Base-by-base conservation (phyloP, 345 rosid genomes). In the Gossypium stocksii region DNA sequence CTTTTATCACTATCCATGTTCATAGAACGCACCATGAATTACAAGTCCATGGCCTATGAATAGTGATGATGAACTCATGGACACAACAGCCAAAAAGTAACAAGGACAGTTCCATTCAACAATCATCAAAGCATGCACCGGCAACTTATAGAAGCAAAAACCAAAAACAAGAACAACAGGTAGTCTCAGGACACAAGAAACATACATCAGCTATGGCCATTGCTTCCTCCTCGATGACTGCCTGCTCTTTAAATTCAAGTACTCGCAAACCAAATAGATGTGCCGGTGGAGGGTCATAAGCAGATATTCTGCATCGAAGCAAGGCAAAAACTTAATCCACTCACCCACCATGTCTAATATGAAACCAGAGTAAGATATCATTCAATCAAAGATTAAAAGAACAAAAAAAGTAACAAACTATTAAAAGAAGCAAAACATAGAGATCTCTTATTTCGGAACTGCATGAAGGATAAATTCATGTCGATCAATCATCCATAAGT, bases 141-240 rank as follows among this genome's bases (percentile, higher is more conserved):
- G 61, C 17, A 72, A 53, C 12, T 57, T 11, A 20, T 56, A 44
- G 48, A 34, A 70, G 45, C 8, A 9, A 52, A 65, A 68, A 49
- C 72, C 13, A 1, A 70, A 10, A 48, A 52, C 4, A 13, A 27
- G 9, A 41, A 13, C 38, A 29, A 4, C 49, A 49, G 13, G 54
- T 56, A 16, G 17, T 10, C 54, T 29, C 29, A 22, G 8, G 62
- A 43, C 41, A 52, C 20, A 74, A 58, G 56, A 71, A 70, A 79
- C 86, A 22, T 82, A 93, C 99, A 82, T 93, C 89, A 52, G 98
- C 97, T 1, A 89, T 76, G 2, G 89, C 80, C 85, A 90, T 84
- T 43, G 98, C 99, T 72, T 89, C 87, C 75, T 84, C 88, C 80
- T 89, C 94, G 2, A 70, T 49, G 74, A 93, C 89, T 76, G 98